Evolutionary conservation across 306 rosid genomes (phyloP).

Genomic region (Sicyos baderoa): DNA sequence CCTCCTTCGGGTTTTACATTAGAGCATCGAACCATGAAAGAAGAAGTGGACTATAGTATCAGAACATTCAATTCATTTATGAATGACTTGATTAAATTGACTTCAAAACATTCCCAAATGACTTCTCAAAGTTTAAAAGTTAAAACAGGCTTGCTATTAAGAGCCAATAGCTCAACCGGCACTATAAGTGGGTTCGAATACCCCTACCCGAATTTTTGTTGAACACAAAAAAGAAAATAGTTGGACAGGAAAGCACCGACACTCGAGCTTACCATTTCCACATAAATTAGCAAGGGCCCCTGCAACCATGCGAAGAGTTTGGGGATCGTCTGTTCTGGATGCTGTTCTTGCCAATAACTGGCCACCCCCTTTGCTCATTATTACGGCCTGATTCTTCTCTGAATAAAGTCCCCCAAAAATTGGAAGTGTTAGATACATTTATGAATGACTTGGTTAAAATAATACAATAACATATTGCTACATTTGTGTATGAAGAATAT

Average conservation of each 20-base stretch:
- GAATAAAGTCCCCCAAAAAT: constrained; percentile 21
- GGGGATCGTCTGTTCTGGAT: constrained; percentile 45
- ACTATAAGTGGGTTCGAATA: no score
- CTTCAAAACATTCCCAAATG: background rate
- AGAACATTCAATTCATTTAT: background rate
- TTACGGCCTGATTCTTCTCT: constrained; percentile 50
- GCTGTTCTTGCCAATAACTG: constrained; percentile 43
- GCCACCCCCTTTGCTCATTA: constrained; percentile 57
- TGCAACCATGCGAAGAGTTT: constrained; percentile 64
- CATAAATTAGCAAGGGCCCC: constrained; percentile 76
- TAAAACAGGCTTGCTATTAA: background rate
- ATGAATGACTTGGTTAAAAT: constrained; percentile 3
- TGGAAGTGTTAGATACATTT: background rate
- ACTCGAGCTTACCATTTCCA: constrained; percentile 47
- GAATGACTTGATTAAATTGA: background rate
- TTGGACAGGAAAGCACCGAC: background rate
- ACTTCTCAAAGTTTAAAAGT: background rate
- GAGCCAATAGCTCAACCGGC: no score
- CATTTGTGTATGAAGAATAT: background rate
- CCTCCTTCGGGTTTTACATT: background rate
- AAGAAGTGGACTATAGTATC: background rate
- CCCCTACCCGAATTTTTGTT: no score
- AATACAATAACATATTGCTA: background rate
- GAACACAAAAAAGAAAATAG: no score
- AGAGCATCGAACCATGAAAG: background rate